A percentile compares a stretch with the other conserved stretches of the same genome.
phyloP scores from a whole-genome alignment of 2,329 filamentous ascomycete genomes.

The Phyllosticta citrichinensis region DNA sequence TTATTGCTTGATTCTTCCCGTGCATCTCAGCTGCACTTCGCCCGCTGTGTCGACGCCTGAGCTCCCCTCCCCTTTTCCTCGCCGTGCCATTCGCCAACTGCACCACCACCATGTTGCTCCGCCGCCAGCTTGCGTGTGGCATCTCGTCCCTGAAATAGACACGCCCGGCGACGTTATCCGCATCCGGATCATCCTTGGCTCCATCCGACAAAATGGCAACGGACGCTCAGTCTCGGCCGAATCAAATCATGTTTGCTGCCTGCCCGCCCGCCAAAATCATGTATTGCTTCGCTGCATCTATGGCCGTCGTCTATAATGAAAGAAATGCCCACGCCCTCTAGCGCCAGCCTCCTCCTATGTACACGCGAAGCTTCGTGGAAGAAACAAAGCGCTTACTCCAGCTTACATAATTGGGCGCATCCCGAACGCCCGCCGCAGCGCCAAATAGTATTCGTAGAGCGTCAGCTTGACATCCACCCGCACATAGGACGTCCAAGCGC shows the following conservation, averaged over 20 bases:
- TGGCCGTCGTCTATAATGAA: not conserved
- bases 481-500: conserved; percentile 44
- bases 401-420: conserved; percentile 21
- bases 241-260: not conserved
- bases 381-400: not conserved
- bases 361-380: not conserved
- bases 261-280: not conserved
- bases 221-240: not conserved
- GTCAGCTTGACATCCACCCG: conserved; percentile 48
- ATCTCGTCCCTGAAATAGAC: not conserved
- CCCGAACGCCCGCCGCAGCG: conserved; percentile 40
- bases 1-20: not conserved
- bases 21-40: not conserved
- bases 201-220: not conserved
- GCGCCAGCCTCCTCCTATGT: not conserved
- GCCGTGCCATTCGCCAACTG: not conserved
- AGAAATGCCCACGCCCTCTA: not conserved
- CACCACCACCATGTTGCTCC: not conserved
- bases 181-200: not conserved
- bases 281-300: not conserved
- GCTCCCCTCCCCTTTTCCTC: not conserved
- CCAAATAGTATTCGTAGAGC: conserved; percentile 48
- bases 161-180: not conserved
- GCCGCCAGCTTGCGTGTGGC: not conserved
- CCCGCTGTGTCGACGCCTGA: not conserved